Evolutionary conservation across 2,329 filamentous ascomycete genomes (phyloP).

Genomic region (Diaporthe sp.): DNA sequence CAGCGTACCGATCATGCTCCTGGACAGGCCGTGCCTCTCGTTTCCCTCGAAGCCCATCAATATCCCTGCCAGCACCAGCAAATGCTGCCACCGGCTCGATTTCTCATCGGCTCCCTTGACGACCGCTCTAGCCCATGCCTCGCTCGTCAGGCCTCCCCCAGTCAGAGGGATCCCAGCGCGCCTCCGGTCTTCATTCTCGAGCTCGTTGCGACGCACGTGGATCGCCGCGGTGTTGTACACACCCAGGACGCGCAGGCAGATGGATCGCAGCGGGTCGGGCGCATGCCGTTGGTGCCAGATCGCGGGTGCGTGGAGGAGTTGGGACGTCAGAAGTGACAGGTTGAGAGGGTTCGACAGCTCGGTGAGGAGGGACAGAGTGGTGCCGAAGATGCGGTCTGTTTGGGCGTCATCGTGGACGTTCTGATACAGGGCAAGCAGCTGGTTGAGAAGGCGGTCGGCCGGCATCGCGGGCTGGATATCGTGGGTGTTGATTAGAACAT

Average conservation of each 20-base stretch:
- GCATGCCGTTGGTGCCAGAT: slow-evolving; percentile 74
- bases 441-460: slow-evolving; percentile 76
- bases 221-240: slow-evolving; percentile 78
- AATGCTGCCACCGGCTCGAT: slow-evolving; percentile 83
- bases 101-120: slow-evolving; percentile 70
- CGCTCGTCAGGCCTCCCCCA: slow-evolving; percentile 62
- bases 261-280: slow-evolving; percentile 70
- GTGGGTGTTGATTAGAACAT: neutral
- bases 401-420: slow-evolving; percentile 64
- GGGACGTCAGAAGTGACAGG: slow-evolving; percentile 78
- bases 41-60: slow-evolving; percentile 81
- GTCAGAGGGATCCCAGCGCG: slow-evolving; percentile 44
- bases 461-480: slow-evolving; percentile 63
- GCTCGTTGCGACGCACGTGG: slow-evolving; percentile 65
- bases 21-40: slow-evolving; percentile 74
- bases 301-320: slow-evolving; percentile 79
- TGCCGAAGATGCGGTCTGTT: slow-evolving; percentile 73
- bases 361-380: slow-evolving; percentile 76
- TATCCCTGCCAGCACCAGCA: slow-evolving; percentile 84
- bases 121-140: slow-evolving; percentile 70
- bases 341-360: slow-evolving; percentile 82
- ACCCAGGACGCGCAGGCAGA: slow-evolving; percentile 76
- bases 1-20: slow-evolving; percentile 74
- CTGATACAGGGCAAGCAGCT: slow-evolving; percentile 73
- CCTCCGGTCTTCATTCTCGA: slow-evolving; percentile 53